Evolutionary conservation across 192 early-diverging fungal species (phyloP), one percentile per base, ranked within the genome.

Genomic region (Obelidium mucronatum): DNA sequence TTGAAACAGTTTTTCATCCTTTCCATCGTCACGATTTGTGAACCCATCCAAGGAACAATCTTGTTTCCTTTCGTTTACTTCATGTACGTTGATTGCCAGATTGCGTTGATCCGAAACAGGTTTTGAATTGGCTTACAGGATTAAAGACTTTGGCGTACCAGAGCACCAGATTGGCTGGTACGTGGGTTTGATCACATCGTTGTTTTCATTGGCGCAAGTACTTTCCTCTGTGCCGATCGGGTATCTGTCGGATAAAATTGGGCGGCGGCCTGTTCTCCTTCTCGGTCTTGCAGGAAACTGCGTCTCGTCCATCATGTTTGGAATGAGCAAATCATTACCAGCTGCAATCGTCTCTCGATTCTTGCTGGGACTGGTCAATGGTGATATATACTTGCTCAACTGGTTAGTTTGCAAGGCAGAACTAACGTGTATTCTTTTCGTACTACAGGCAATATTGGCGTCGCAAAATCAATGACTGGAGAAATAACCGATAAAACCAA

Each of bases 401-500:
- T 51, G 11, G 8, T 22, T 8, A 15, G 8, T 51, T 15, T 15
- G 11, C 8, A 51, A 51, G 22, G 22, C 8, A 51, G 22, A 51
- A 51, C 8, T 15, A 51, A 51, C 8, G 22, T 51, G 8, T 51
- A 15, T 51, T 51, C 22, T 51, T 51, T 51, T 51, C 22, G 17
- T 53, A 24, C 51, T 53, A 24, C 51, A 53, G 93, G 82, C 31
- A 83, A 76, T 37, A 54, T 88, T n/a, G 92, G 93, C 13, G 94
- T 95, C 5, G 86, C 91, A 35, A 94, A 94, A 72, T 91, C 90
- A 11, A 87, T 92, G 40, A 68, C 95, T 17, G 92, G 90, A 1
- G 95, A 97, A 81, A 90, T 97, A 53, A 89, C 94, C 24, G 95
- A 97, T 71, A 79, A n/a, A n/a, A n/a, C n/a, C n/a, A n/a, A n/a